A percentile compares a stretch with the other conserved stretches of the same genome.
These are phyloP conservation scores for Cokeromyces recurvatus DNA, from an alignment of 371 early-diverging fungal genomes.

Conservation along the genomic window DNA sequence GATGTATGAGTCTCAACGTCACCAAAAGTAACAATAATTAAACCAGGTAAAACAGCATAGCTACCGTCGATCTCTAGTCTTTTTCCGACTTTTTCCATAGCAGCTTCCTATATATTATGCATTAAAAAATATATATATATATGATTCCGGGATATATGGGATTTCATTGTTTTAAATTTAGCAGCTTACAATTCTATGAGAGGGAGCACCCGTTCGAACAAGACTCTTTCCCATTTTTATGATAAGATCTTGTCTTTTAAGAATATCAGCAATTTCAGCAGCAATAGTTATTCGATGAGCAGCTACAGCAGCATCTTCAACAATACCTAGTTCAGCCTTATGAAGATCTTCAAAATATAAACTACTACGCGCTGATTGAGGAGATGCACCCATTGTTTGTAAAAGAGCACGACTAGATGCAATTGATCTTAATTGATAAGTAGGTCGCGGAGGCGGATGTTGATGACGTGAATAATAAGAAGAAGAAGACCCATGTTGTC, in stretches of 20 bases:
- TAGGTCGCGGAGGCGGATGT: constrained; percentile 6
- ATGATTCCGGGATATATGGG: neutral
- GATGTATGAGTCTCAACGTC: constrained; percentile 70
- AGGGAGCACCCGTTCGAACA: constrained; percentile 71
- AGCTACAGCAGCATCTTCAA: constrained; percentile 13
- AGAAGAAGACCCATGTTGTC: too few relatives aligned
- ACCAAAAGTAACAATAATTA: constrained; percentile 68
- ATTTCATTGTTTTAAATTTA: too few relatives aligned
- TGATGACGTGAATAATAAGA: too few relatives aligned
- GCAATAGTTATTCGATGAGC: constrained; percentile 27
- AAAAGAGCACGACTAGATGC: constrained; percentile 18
- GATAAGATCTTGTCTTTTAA: constrained; percentile 66
- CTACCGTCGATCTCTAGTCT: constrained; percentile 55
- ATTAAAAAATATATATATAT: neutral
- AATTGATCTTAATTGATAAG: constrained; percentile 12
- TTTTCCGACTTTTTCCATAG: constrained; percentile 53
- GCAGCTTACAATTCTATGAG: constrained; percentile 66
- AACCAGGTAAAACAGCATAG: constrained; percentile 58
- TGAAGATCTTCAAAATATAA: constrained; percentile 21
- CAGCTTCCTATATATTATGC: constrained; percentile 42
- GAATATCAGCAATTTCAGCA: constrained; percentile 44
- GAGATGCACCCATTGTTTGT: constrained; percentile 14
- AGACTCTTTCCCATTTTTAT: constrained; percentile 63
- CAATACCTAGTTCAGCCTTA: constrained; percentile 22
- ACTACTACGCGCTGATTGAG: constrained; percentile 19